Evolutionary conservation across 1,284 basidiomycete species (phyloP), one percentile per base, ranked within the genome.

Genomic region (Rugosomyces carneus): DNA sequence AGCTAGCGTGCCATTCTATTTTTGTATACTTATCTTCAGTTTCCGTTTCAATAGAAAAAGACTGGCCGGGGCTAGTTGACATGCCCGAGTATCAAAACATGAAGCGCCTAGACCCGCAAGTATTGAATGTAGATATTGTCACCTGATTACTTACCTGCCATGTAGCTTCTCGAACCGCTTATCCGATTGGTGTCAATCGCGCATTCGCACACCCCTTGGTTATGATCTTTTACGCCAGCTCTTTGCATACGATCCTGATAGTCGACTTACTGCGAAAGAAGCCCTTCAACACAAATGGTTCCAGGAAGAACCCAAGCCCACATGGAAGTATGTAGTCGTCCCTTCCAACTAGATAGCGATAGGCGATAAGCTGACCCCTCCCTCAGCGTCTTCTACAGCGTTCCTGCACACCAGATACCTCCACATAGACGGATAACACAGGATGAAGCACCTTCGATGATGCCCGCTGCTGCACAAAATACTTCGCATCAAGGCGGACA

Each of bases 161-260:
- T 15, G 49, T 57, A 88, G 83, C 38, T 87, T 81, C 58, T 67
- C 74, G 19, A 81, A 85, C 55, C 80, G 78, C 16, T 73, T 94
- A 0, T 60, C 66, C 0, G 77, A 82, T 9, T 98, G 95, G 95
- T 95, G 89, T 57, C 72, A 75, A 54, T 73, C 71, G 24, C 79
- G 78, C 27, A 73, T 84, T 32, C 73, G 78, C 42, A 77, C 73
- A 47, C 73, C 66, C 29, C 71, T 69, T 18, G 91, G 88, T 3
- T 84, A 88, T 56, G 89, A 96, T 51, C 80, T 99, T 40, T 79
- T 98, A n/a, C 76, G 76, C 5, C 73, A 78, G 51, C 72, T 95
- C 29, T 93, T 97, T 60, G 78, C 81, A 19, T 99, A 94, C 68
- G 93, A 98, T 65, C 95, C 95, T 0, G 84, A 88, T 52, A 81